Conservation (phyloP, 768 basidiomycete species). For the Suillus spraguei region DNA sequence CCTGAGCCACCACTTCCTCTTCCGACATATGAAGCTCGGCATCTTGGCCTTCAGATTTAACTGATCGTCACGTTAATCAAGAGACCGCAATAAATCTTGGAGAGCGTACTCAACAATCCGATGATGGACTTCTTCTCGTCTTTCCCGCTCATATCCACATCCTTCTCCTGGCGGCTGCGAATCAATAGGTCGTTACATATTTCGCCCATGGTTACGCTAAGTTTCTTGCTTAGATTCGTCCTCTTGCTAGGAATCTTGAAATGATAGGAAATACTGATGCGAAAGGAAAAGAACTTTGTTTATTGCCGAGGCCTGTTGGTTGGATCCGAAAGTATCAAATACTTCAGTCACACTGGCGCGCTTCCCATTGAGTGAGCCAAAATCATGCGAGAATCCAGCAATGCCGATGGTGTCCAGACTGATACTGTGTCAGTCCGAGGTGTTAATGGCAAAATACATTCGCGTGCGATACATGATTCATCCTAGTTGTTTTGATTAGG, state of each 20-base stretch:
- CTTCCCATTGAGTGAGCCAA: constrained; percentile 53
- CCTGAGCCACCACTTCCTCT: not conserved
- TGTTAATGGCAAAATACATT: no score
- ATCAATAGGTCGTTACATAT: no score
- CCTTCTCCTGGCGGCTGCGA: no score
- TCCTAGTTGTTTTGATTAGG: no score
- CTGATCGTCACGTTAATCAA: not conserved
- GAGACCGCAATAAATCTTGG: not conserved
- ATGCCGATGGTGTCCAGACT: constrained; percentile 62
- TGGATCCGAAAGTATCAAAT: constrained; percentile 38
- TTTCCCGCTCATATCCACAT: no score
- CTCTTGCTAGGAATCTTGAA: no score
- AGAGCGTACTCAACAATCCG: no score
- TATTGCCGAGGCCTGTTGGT: constrained; percentile 25
- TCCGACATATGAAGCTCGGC: not conserved
- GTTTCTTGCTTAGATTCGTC: no score
- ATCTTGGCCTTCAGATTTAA: not conserved
- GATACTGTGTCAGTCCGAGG: not conserved
- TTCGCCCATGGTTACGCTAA: no score
- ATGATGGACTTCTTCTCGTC: no score
- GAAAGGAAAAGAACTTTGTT: constrained; percentile 20
- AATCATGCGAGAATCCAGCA: constrained; percentile 61
- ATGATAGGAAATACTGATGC: no score
- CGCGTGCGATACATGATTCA: no score
- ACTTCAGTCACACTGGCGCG: constrained; percentile 41